phyloP scores from a whole-genome alignment of 768 basidiomycete genomes.

The Holtermannia corniformis region DNA sequence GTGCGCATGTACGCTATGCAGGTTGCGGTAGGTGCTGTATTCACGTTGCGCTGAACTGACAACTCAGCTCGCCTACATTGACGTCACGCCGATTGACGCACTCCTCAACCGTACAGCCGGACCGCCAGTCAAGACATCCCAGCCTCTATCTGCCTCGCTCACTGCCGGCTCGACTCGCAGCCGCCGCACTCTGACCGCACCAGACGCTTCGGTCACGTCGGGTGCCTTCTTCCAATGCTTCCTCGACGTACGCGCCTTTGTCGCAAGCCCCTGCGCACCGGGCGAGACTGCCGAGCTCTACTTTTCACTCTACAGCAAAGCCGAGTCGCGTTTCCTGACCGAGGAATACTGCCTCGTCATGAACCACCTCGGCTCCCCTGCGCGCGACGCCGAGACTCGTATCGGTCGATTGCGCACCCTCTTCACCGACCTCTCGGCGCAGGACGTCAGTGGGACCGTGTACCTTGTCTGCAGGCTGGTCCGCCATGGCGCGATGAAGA shows the following conservation, averaged over 20 bases:
- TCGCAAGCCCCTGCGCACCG: conserved; percentile 77
- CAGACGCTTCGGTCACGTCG: neutral
- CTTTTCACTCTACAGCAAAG: conserved; percentile 84
- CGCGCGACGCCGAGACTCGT: conserved; percentile 47
- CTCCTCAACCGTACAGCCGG: too few relatives aligned
- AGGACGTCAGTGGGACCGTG: conserved; percentile 75
- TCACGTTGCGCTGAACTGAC: neutral
- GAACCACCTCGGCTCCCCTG: conserved; percentile 67
- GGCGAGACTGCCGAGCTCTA: conserved; percentile 89
- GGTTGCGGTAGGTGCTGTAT: conserved; percentile 30
- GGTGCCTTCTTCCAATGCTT: conserved; percentile 81
- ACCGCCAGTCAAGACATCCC: too few relatives aligned
- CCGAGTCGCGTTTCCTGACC: conserved; percentile 70
- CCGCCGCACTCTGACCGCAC: conserved; percentile 3
- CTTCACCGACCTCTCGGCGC: conserved; percentile 76
- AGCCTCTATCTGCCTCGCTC: neutral
- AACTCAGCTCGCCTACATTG: conserved; percentile 36
- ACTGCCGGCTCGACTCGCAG: neutral
- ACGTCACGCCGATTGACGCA: conserved; percentile 30
- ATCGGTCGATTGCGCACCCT: conserved; percentile 63
- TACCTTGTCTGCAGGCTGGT: conserved; percentile 87
- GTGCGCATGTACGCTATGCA: conserved; percentile 89
- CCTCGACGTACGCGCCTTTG: conserved; percentile 82
- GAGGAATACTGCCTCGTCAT: conserved; percentile 86
- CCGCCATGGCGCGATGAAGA: conserved; percentile 74